Conservation (phyloP, 345 rosid genomes). For the Eucalyptus melliodora region DNA sequence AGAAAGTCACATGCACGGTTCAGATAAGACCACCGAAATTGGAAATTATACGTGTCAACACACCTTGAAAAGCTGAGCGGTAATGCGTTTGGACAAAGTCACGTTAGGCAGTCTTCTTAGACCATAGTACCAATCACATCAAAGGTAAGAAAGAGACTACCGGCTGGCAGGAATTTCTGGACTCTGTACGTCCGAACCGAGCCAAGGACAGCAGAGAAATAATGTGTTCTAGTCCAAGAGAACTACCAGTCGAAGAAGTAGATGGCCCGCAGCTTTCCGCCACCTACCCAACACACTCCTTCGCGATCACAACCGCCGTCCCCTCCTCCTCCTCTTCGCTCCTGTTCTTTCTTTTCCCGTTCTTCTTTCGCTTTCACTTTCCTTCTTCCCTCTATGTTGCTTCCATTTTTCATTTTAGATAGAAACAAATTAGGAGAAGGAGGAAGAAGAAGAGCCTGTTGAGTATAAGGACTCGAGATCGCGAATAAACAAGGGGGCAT, state of each 20-base stretch:
- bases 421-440: background rate
- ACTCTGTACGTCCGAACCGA: background rate
- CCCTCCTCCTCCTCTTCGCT: background rate
- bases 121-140: background rate
- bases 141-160: background rate
- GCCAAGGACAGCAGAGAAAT: background rate
- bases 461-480: background rate
- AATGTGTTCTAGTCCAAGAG: background rate
- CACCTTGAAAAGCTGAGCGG: background rate
- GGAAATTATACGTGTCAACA: background rate
- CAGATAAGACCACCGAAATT: background rate
- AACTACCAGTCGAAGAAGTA: background rate
- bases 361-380: background rate
- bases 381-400: background rate
- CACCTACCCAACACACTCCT: background rate
- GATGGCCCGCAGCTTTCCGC: background rate
- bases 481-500: background rate
- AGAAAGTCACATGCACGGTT: no score
- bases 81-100: background rate
- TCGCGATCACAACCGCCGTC: background rate
- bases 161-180: background rate
- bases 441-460: background rate
- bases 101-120: background rate
- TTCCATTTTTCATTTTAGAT: background rate
- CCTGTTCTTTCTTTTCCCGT: background rate